These are phyloP conservation scores for Starmera caribaea DNA, from an alignment of 805 yeast genomes.

Conservation along the genomic window DNA sequence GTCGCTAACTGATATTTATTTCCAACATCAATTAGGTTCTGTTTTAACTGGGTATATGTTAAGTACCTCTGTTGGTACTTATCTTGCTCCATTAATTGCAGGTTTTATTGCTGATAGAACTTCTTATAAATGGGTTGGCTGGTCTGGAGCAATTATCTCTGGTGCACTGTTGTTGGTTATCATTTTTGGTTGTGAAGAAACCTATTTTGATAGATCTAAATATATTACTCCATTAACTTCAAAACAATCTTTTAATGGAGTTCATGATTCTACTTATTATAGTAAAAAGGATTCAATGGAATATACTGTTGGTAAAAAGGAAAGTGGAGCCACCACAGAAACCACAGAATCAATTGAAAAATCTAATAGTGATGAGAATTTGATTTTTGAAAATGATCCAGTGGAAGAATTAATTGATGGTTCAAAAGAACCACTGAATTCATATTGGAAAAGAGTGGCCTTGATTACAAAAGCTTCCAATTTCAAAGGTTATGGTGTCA, in stretches of 20 bases:
- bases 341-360: conserved; percentile 9
- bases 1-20: conserved; percentile 64
- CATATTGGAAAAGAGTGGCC: conserved; percentile 38
- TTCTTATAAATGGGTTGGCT: conserved; percentile 76
- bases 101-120: conserved; percentile 55
- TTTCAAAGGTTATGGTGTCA: conserved; percentile 53
- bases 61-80: conserved; percentile 70
- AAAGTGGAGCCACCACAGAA: conserved; percentile 3
- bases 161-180: conserved; percentile 47
- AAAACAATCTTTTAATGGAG: conserved; percentile 9
- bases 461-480: conserved; percentile 49
- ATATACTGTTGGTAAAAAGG: conserved; percentile 1
- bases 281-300: conserved; percentile 2
- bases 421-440: conserved; percentile 28
- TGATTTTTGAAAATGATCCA: background rate
- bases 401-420: conserved; percentile 26
- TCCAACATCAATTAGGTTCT: conserved; percentile 67
- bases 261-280: conserved; percentile 11
- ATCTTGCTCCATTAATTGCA: conserved; percentile 70
- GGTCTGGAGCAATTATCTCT: conserved; percentile 53
- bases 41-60: conserved; percentile 65
- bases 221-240: conserved; percentile 25
- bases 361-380: background rate
- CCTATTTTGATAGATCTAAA: conserved; percentile 48
- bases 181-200: conserved; percentile 60